Base-by-base conservation (phyloP, 495 filamentous ascomycete genomes). In the Aspergillus baeticus region DNA sequence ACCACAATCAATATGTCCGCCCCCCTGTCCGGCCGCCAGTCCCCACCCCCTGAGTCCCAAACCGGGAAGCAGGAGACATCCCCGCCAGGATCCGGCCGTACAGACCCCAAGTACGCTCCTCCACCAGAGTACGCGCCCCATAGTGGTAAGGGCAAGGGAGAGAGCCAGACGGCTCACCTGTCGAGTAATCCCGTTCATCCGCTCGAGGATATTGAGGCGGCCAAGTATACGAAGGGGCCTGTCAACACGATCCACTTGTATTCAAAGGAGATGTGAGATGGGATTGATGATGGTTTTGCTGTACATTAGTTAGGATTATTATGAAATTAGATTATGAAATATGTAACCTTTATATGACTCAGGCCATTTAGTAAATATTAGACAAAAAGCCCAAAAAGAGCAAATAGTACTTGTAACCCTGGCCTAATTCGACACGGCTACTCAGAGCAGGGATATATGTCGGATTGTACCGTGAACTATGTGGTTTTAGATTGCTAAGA, bases 11-110 rank as follows among this genome's bases (percentile, higher is more conserved):
- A 54, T 31, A 75, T 76, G 73, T 72, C 73, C 38, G 61, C 71
- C 38, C 67, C 54, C 38, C 23, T 79, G 70, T 63, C 78, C 64
- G 89, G 91, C 69, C 87, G 86, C 62, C 84, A 96, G 68, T 98
- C 93, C 10, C 93, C 93, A 13, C 74, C 84, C 15, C 90, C 89
- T 8, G 87, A 91, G 74, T 46, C 63, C 46, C 87, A 89, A 66
- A 67, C 79, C n/a, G 83, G 79, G 50, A 68, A 73, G 29, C 92
- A 97, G 71, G 73, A 83, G 43, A 67, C 76, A 35, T 83, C 82
- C 6, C 61, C 77, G 3, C 77, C 79, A 0, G 82, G 72, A 33
- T 72, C 75, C 39, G 85, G 90, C 59, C 78, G 87, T 60, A 82
- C 81, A 26, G 67, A 68, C 18, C 65, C 47, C 80, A 43, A 69